These are phyloP conservation scores for Dendrobium chrysotoxum DNA, from an alignment of 106 monocot genomes.

Conservation along the genomic window DNA sequence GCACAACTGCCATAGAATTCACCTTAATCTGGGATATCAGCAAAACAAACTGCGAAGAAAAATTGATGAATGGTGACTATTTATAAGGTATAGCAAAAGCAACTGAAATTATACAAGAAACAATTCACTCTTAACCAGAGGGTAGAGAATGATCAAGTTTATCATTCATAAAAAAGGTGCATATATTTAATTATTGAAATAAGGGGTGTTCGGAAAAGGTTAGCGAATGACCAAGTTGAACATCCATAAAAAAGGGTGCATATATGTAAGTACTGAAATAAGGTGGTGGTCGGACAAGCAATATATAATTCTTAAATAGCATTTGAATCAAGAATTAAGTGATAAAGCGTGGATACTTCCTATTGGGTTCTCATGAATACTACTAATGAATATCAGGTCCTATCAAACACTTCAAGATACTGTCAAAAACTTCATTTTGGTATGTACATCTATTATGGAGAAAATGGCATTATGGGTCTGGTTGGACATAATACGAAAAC, in stretches of 20 bases:
- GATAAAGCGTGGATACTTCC: too few species aligned
- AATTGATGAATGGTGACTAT: background rate
- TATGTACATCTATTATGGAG: background rate
- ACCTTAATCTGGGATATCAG: constrained; percentile 64
- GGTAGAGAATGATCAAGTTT: background rate
- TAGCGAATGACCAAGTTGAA: too few species aligned
- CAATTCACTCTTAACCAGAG: background rate
- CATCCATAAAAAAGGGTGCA: too few species aligned
- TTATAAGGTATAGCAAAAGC: background rate
- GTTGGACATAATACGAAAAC: background rate
- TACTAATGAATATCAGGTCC: background rate
- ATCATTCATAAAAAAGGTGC: too few species aligned
- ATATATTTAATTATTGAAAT: too few species aligned
- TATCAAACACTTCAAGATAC: background rate
- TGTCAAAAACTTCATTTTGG: background rate
- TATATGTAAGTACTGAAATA: too few species aligned
- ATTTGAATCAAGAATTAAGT: too few species aligned
- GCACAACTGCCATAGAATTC: constrained; percentile 79
- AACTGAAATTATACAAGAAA: constrained; percentile 1
- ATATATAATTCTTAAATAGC: too few species aligned
- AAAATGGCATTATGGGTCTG: background rate
- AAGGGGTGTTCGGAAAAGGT: too few species aligned
- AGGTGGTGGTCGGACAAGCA: too few species aligned
- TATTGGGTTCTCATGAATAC: background rate
- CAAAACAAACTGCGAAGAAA: constrained; percentile 53